Evolutionary conservation across 805 yeast genomes (phyloP), one percentile per base, ranked within the genome.

Genomic region (Saccharomycopsis babjevae): DNA sequence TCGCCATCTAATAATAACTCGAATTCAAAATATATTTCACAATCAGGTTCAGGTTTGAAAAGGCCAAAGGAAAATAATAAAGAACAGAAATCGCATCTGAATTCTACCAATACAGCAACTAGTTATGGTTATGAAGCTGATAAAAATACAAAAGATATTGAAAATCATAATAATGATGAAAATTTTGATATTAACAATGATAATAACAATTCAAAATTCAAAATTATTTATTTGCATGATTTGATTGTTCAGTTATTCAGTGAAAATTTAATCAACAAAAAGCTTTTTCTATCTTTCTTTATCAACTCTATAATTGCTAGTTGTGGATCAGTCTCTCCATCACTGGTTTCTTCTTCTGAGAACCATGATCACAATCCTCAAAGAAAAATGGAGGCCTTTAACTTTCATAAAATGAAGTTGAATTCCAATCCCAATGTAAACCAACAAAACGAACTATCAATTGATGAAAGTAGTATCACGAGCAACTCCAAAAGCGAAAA

Each of bases 191-290:
- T 30, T 18, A 8, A 18, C 34, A 42, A 30, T 32, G 18, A 6
- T 46, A n/a, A 2, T n/a, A 20, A 20, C 18, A 20, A 25, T 34
- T 81, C 82, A 84, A 79, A 77, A 67, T 67, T 67, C 7, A 81
- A 80, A 59, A 76, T 89, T 55, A 76, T 80, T 40, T 91, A 89
- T 68, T 72, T 85, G 59, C 69, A 87, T 16, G 78, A 81, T 16
- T 78, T 89, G 39, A 69, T 82, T 0, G 83, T 86, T 18, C 81
- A 88, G 54, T 75, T 94, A 20, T 90, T 83, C 72, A 73, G 85
- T 50, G 90, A 89, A 66, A 79, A 79, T 25, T 72, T 93, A 56
- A 68, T 93, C 22, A 92, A 88, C 68, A 78, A 78, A 57, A 79
- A 78, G 25, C 72, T 76, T 7, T 85, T 91, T 63, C 74, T 89